Evolutionary conservation across 768 basidiomycete genomes (phyloP), one percentile per base, ranked within the genome.

Genomic region (Rossbeevera mucosa): DNA sequence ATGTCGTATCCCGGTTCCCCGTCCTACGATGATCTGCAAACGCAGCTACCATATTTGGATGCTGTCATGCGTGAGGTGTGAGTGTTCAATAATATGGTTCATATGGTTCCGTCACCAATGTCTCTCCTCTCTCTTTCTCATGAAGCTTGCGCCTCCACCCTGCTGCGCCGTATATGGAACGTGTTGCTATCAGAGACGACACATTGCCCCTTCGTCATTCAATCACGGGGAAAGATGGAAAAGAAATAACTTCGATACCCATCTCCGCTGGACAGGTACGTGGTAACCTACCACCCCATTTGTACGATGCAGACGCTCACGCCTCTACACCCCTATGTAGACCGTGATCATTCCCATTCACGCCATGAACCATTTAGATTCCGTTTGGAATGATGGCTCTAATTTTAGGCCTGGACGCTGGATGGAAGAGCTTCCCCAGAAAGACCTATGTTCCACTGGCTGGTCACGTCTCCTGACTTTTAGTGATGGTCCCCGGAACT

Each of bases 391-490:
- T 1, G 53, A 54, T 9, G 53, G 50, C 2, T 12, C 42, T 2
- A 28, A 21, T 24, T 53, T 55, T 8, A 4, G 45, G 25, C 51
- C 51, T 12, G 53, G 33, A 21, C 43, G 51, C 21, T 47, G 44
- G 53, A 36, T 24, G 20, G 45, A 52, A 25, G 40, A 42, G 5
- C 44, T 54, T 28, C 53, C 52, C 2, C 4, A 7, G 14, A 24
- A 54, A 20, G 54, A 54, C 5, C 41, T 53, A 12, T 47, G 44
- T 11, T 14, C 40, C 8, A 51, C 53, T 2, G 45, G 53, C 8
- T 54, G 54, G 52, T 54, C 52, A 3, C 45, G 41, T 14, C 33
- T 55, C 0, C 54, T 55, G 14, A 47, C 54, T 0, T 54, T 54
- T 12, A 47, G 46, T 16, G 51, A 54, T 20, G 51, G 54, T 14